These are phyloP conservation scores for Lippia alba DNA, from an alignment of 305 asterid genomes.

Conservation along the genomic window DNA sequence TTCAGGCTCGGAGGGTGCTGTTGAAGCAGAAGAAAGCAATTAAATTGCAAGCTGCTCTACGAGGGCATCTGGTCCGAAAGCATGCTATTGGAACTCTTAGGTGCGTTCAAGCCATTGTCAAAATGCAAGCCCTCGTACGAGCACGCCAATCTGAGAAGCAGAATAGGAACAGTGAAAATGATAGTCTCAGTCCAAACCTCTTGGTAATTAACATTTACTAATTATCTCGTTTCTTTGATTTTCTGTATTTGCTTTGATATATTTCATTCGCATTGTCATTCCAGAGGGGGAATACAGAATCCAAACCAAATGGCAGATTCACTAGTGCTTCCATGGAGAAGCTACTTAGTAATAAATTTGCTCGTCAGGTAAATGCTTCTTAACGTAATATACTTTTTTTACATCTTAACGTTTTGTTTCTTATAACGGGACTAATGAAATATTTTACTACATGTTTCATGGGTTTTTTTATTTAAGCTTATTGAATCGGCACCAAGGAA, in stretches of 20 bases:
- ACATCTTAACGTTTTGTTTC: slow-evolving; percentile 4
- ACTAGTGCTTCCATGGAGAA: slow-evolving; percentile 54
- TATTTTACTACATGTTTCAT: slow-evolving; percentile 20
- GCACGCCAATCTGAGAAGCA: slow-evolving; percentile 44
- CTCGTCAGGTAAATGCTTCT: slow-evolving; percentile 56
- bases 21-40: slow-evolving; percentile 51
- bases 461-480: slow-evolving; percentile 48
- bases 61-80: slow-evolving; percentile 68
- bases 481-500: slow-evolving; percentile 67
- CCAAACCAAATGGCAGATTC: slow-evolving; percentile 34
- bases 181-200: slow-evolving; percentile 14
- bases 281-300: slow-evolving; percentile 38
- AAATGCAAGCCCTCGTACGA: slow-evolving; percentile 71
- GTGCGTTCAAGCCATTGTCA: slow-evolving; percentile 72
- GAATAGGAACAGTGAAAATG: slow-evolving; percentile 36
- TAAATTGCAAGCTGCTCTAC: slow-evolving; percentile 71
- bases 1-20: slow-evolving; percentile 55
- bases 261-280: slow-evolving; percentile 30
- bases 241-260: neutral
- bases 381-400: slow-evolving; percentile 19
- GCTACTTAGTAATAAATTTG: slow-evolving; percentile 67
- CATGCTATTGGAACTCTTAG: slow-evolving; percentile 72
- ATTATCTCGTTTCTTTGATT: neutral
- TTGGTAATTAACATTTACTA: slow-evolving; percentile 37
- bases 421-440: neutral